A percentile compares a stretch with the other conserved stretches of the same genome.
phyloP scores from a whole-genome alignment of 805 yeast genomes.

The Candida cerambycidarum region DNA sequence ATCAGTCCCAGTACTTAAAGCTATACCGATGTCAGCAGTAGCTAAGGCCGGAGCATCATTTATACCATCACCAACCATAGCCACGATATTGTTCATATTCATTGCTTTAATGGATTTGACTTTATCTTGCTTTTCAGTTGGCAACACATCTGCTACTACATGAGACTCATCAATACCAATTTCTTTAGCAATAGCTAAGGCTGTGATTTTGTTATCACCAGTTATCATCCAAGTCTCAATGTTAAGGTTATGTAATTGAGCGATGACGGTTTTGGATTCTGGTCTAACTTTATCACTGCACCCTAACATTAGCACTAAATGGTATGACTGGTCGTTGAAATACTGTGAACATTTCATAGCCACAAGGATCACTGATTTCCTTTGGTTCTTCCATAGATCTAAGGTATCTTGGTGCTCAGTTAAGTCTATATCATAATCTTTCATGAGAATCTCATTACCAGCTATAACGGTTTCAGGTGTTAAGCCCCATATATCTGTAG shows the following conservation, averaged over 20 bases:
- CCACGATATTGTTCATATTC: constrained; percentile 41
- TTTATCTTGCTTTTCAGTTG: constrained; percentile 67
- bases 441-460: constrained; percentile 63
- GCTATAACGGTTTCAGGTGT: constrained; percentile 40
- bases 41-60: constrained; percentile 83
- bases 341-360: constrained; percentile 37
- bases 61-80: constrained; percentile 84
- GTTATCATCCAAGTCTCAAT: constrained; percentile 74
- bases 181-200: constrained; percentile 62
- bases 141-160: constrained; percentile 70
- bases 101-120: constrained; percentile 52
- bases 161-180: constrained; percentile 51
- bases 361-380: constrained; percentile 62
- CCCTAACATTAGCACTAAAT: constrained; percentile 50
- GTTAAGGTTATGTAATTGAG: constrained; percentile 35
- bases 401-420: constrained; percentile 30
- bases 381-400: constrained; percentile 57
- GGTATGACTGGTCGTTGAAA: constrained; percentile 29
- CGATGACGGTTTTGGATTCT: constrained; percentile 56
- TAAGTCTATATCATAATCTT: constrained; percentile 44
- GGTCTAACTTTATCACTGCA: constrained; percentile 61
- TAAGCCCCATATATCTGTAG: constrained; percentile 33
- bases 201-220: constrained; percentile 70
- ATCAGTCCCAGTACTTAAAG: constrained; percentile 75
- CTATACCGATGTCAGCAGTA: constrained; percentile 74